Percentiles rank a stretch among this genome's conserved stretches.
Evolutionary conservation across 345 rosid species (phyloP).

Genomic region (Citrus cavaleriei): DNA sequence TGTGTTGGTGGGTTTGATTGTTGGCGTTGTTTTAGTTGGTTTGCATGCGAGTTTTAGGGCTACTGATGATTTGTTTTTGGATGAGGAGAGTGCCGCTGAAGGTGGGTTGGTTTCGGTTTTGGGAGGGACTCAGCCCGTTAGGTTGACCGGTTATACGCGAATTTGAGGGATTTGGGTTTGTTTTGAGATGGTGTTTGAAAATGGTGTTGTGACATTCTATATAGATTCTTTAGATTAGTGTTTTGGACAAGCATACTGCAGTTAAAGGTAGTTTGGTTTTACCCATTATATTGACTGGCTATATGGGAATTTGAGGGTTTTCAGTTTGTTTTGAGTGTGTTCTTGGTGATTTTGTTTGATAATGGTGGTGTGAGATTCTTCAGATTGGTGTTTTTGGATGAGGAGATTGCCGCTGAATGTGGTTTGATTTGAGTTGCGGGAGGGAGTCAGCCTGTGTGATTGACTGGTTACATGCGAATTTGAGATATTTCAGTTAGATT

Average conservation of each 20-base stretch:
- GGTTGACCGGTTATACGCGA: slow-evolving; percentile 49
- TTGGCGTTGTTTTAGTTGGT: slow-evolving; percentile 56
- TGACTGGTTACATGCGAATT: slow-evolving; percentile 45
- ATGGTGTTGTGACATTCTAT: too few relatives aligned
- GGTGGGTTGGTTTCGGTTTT: slow-evolving; percentile 64
- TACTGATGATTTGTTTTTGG: slow-evolving; percentile 71
- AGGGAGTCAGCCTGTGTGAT: slow-evolving; percentile 35
- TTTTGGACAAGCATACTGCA: slow-evolving; percentile 28
- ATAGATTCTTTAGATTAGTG: too few relatives aligned
- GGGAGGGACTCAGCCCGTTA: slow-evolving; percentile 39
- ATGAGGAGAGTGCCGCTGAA: slow-evolving; percentile 53
- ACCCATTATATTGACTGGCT: slow-evolving; percentile 38
- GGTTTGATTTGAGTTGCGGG: slow-evolving; percentile 56
- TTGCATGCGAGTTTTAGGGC: slow-evolving; percentile 60
- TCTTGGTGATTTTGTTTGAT: not conserved
- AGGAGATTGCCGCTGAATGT: slow-evolving; percentile 46
- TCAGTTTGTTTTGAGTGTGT: not conserved
- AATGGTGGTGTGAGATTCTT: too few relatives aligned
- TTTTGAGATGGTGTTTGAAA: not conserved
- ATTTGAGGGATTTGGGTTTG: slow-evolving; percentile 30
- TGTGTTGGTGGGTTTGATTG: slow-evolving; percentile 58
- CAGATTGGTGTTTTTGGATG: not conserved
- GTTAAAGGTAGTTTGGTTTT: slow-evolving; percentile 59
- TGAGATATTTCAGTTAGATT: slow-evolving; percentile 16
- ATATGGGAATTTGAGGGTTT: slow-evolving; percentile 39